Evolutionary conservation across 805 yeast genomes (phyloP), one percentile per base, ranked within the genome.

Genomic region (Grigorovia yakushimaensis): DNA sequence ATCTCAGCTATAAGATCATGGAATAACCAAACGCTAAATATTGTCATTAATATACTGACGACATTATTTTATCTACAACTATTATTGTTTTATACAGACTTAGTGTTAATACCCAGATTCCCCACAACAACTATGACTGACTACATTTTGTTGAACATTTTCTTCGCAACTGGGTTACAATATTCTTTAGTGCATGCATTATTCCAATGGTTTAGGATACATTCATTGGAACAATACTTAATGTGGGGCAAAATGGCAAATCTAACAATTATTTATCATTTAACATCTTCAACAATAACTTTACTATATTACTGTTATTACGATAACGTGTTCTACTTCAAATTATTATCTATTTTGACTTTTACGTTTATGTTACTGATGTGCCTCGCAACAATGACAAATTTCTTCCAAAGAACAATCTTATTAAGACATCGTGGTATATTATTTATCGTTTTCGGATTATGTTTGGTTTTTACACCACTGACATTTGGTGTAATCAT

Each of bases 221-320:
- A 82, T 60, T 80, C 86, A 7, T 69, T 64, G 36, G 50, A 58
- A 20, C 74, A 79, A 3, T 61, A 76, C 23, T 65, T 61, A 43
- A 59, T 74, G 33, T 84, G 86, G 44, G 80, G 80, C 58, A 80
- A 75, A 54, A 71, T 82, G 43, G 87, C 82, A 60, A 82, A 83
- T 58, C 70, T 82, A 53, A 88, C 88, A 0, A 81, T 83, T 46
- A 77, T 82, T 22, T 66, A 80, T 21, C 69, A 82, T 51, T 78
- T 81, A 44, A 73, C 82, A 5, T 71, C 79, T 43, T 79, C 85
- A 1, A 71, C 78, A 58, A 65, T 76, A 5, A 69, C 77, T 2
- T 49, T 76, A 13, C 54, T 73, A 20, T 71, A 69, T 51, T 73
- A 71, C 51, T 70, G 71, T 5, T 62, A 65, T 48, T 59, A 64